Base-by-base conservation (phyloP, 352 stramenopile genomes). In the Elongisporangium senticosum region DNA sequence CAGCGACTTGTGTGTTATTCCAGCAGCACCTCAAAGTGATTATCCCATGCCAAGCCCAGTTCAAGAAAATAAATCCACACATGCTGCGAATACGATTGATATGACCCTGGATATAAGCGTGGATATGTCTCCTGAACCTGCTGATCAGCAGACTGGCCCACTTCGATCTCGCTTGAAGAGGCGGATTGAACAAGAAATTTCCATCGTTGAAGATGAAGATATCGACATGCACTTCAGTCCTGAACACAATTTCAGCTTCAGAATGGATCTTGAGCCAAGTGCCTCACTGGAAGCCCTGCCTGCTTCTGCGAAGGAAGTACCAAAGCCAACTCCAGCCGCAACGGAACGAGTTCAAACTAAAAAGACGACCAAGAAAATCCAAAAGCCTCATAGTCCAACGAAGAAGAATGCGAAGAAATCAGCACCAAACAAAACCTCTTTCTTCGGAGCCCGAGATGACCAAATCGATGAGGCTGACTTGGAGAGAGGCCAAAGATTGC, bases 191-290 rank as follows among this genome's bases (percentile, higher is more conserved):
- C 33, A 43, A 43, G 33, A 43, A 43, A 43, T 39, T 13, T 14
- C 28, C 2, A 10, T 43, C 40, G 39, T 49, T 1, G 52, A 54
- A 23, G 51, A 54, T 33, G 51, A 69, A 52, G 61, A 61, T 43
- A 59, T 67, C 20, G 67, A 79, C 10, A 76, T 79, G 67, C 76
- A 86, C 48, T 86, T 77, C 56, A 89, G 79, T 58, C 79, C 79
- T 15, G 72, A 81, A 37, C 76, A 73, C 33, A 43, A 43, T 43
- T 43, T 43, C 17, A 43, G 33, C 13, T 43, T 43, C 33, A 43
- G 33, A 17, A 14, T 43, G 33, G 33, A 43, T 17, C 1, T 43
- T 43, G 33, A 43, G 4, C 33, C 33, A 17, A 43, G 8, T 17
- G 33, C 33, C 7, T 4, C 33, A 17, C 33, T 17, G 33, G 33